Percentiles rank a stretch among this genome's conserved stretches.
phyloP scores from a whole-genome alignment of 169 alveolate species.

The Perkinsus olseni region DNA sequence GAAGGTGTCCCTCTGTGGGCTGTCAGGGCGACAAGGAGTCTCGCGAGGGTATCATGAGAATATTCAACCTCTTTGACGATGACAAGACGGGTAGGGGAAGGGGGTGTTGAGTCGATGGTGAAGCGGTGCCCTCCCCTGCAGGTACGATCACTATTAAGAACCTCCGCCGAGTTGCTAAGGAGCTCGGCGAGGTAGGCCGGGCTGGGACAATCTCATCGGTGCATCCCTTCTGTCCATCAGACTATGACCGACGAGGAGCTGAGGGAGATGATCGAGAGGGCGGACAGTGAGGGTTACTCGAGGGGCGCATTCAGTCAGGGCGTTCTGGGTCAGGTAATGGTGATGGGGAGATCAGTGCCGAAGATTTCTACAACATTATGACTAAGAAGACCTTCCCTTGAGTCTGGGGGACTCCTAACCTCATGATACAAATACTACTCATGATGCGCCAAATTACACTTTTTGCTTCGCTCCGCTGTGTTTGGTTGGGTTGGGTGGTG shows the following conservation, averaged over 20 bases:
- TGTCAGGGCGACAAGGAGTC: conserved; percentile 89
- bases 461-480: neutral
- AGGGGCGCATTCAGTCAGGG: neutral
- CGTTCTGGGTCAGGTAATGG: conserved; percentile 57
- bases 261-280: conserved; percentile 96
- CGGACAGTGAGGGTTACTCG: conserved; percentile 64
- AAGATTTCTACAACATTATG: conserved; percentile 96
- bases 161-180: conserved; percentile 94
- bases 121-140: neutral
- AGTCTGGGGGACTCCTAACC: conserved; percentile 18
- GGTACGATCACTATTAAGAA: conserved; percentile 87
- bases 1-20: neutral
- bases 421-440: neutral
- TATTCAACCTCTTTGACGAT: conserved; percentile 93
- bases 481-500: neutral
- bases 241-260: conserved; percentile 93
- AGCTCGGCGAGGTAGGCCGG: conserved; percentile 80
- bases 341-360: conserved; percentile 94
- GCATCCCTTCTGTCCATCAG: neutral
- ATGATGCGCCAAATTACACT: neutral
- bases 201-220: neutral
- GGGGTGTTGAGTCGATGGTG: neutral
- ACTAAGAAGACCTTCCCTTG: conserved; percentile 91
- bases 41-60: conserved; percentile 93
- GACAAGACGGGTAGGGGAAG: conserved; percentile 70